Evolutionary conservation across 495 filamentous ascomycete species (phyloP).

Genomic region (Penicillium riverlandense): DNA sequence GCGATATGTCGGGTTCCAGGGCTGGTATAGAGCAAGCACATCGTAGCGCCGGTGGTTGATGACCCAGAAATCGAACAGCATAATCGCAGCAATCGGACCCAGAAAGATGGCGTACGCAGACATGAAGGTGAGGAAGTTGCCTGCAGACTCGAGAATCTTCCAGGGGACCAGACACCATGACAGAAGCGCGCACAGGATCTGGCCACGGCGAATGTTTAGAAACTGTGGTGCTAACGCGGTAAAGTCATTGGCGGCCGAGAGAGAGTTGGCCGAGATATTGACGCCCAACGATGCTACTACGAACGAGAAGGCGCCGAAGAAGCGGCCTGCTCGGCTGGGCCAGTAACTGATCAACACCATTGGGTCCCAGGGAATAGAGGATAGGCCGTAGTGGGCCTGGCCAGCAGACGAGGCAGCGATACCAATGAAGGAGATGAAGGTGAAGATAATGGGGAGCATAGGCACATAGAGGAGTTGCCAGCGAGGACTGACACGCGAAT

Average conservation of each 20-base stretch:
- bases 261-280: constrained; percentile 60
- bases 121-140: constrained; percentile 55
- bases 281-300: constrained; percentile 40
- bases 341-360: constrained; percentile 34
- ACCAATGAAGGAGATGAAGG: constrained; percentile 44
- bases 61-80: constrained; percentile 63
- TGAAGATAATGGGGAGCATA: constrained; percentile 42
- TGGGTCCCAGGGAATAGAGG: constrained; percentile 38
- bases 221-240: constrained; percentile 50
- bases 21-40: constrained; percentile 43
- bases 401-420: constrained; percentile 40
- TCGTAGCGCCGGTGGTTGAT: constrained; percentile 56
- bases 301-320: constrained; percentile 42
- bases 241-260: constrained; percentile 59
- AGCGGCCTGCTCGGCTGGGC: constrained; percentile 45
- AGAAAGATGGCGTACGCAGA: constrained; percentile 60
- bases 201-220: constrained; percentile 57
- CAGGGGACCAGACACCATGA: constrained; percentile 58
- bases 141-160: constrained; percentile 55
- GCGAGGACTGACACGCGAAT: constrained; percentile 33
- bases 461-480: constrained; percentile 44
- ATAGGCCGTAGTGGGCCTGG: constrained; percentile 29
- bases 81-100: constrained; percentile 60
- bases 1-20: constrained; percentile 30
- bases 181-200: constrained; percentile 50